Conservation (phyloP, 441 rosid species). For the Gossypium davidsonii region DNA sequence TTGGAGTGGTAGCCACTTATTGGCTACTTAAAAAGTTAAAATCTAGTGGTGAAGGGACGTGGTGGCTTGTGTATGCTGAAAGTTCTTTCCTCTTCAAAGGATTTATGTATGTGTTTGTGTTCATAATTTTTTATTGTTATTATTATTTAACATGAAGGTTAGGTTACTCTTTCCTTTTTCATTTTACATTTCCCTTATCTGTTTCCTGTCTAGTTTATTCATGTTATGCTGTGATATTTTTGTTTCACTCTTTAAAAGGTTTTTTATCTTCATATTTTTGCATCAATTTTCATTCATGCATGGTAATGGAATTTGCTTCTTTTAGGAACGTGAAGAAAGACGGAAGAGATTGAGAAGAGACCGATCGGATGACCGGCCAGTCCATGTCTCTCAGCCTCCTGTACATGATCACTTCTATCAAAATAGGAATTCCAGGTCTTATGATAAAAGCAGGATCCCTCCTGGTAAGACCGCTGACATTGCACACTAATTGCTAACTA, state of each 20-base stretch:
- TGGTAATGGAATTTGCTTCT: constrained; percentile 8
- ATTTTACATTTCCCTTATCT: not conserved
- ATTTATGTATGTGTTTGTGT: not conserved
- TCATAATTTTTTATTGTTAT: not conserved
- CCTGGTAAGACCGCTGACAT: constrained; percentile 48
- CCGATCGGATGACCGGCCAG: constrained; percentile 49
- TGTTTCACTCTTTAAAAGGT: not conserved
- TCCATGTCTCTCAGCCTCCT: constrained; percentile 42
- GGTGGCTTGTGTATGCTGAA: not conserved
- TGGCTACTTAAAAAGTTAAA: not conserved
- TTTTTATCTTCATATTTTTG: not conserved
- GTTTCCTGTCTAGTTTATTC: not conserved
- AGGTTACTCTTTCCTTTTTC: not conserved
- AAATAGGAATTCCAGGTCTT: constrained; percentile 36
- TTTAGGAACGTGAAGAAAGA: constrained; percentile 95
- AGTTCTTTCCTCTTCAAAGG: not conserved
- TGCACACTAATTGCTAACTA: not conserved
- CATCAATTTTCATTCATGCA: not conserved
- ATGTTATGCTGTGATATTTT: not conserved
- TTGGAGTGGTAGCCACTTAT: not conserved
- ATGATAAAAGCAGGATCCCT: constrained; percentile 76
- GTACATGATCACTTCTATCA: constrained; percentile 45
- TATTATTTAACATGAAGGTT: not conserved
- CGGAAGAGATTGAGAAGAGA: constrained; percentile 67
- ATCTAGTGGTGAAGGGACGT: not conserved